Evolutionary conservation across 306 rosid species (phyloP).

Genomic region (Cucurbita ficifolia): DNA sequence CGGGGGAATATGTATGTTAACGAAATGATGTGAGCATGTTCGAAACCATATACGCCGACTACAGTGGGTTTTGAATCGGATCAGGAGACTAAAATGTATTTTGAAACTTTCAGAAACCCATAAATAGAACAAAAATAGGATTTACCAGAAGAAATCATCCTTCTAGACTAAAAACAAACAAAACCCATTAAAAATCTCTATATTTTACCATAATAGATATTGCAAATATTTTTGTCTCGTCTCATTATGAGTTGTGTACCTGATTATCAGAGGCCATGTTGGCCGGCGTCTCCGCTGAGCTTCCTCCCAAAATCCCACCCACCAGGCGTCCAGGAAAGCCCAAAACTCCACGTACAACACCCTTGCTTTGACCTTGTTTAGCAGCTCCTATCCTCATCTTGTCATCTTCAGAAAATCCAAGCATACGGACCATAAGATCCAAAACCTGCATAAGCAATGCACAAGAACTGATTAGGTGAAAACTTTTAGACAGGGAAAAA

Average conservation of each 20-base stretch:
- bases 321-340: constrained; percentile 91
- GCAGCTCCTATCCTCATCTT: constrained; percentile 86
- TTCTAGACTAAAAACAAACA: neutral
- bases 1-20: neutral
- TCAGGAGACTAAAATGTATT: neutral
- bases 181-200: neutral
- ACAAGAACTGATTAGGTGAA: neutral
- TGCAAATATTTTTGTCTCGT: neutral
- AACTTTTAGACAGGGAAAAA: neutral
- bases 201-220: neutral
- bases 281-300: constrained; percentile 37
- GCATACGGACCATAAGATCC: constrained; percentile 96
- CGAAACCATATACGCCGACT: neutral
- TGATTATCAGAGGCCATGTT: constrained; percentile 57
- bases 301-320: constrained; percentile 80
- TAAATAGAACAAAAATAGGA: neutral
- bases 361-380: constrained; percentile 74
- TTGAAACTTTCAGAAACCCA: neutral
- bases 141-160: neutral
- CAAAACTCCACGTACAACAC: constrained; percentile 92
- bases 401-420: constrained; percentile 85
- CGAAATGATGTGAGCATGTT: neutral
- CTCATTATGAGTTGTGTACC: constrained; percentile 3
- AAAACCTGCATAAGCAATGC: constrained; percentile 40
- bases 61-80: neutral